Base-by-base conservation (phyloP, 768 basidiomycete species). In the Kwoniella newhampshirensis region DNA sequence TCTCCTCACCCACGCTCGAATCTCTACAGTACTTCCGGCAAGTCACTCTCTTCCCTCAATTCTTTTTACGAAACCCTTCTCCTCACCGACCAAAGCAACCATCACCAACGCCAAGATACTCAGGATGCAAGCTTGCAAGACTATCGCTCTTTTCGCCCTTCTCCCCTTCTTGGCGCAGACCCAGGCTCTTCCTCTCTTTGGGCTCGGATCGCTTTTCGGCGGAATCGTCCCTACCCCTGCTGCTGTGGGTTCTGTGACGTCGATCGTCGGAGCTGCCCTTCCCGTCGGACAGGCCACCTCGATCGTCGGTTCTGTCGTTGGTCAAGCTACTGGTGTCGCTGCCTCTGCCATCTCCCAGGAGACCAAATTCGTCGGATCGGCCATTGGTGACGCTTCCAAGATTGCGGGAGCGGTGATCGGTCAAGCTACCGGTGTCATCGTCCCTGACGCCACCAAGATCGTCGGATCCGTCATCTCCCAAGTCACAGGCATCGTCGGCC, bases 111-210 rank as follows among this genome's bases (percentile, higher is more conserved):
- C 6, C 32, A 32, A 13, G 32, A 32, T 6, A 46, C 15, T 20
- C 53, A 54, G 26, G 35, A 54, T 54, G 53, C 40, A 54, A 25
- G 35, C 50, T 23, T 30, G 39, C 26, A 30, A 44, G 37, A 44
- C 40, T 26, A 36, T 57, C 30, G 55, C 55, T 40, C 55, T 57
- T 26, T 50, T 57, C 55, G 55, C 55, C 25, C 39, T 57, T 18
- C 55, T 57, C 21, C 55, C 55, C 20, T 57, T 41, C 48, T 39
- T 57, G 17, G 55, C 55, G 7, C 37, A 43, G 6, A 32, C 32
- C 13, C 40, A 42, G 40, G 55, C 55, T n/a, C 47, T 47, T 3
- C 55, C 55, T 7, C 26, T 57, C 48, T 57, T 57, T 27, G 55
- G 55, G 7, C 48, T 57, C 39, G 55, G 55, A 17, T 28, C 37